Evolutionary conservation across 2,329 filamentous ascomycete genomes (phyloP).

Genomic region (Penicillium griseofulvum): DNA sequence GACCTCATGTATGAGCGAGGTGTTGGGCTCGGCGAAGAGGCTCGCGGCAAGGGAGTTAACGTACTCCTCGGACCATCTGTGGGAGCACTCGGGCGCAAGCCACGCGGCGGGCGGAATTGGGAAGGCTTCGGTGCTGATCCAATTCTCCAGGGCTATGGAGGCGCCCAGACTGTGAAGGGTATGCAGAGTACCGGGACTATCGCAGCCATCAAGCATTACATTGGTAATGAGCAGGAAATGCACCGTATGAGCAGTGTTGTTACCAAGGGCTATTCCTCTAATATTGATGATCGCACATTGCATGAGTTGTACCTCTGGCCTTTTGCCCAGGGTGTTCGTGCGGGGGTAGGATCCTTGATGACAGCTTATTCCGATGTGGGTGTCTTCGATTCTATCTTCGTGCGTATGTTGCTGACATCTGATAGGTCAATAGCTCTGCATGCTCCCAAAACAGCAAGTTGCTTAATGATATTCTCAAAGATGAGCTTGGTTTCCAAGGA

Average conservation of each 20-base stretch:
- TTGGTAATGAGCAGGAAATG: constrained; percentile 51
- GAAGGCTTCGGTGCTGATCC: constrained; percentile 72
- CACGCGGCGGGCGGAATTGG: constrained; percentile 71
- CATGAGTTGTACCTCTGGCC: constrained; percentile 50
- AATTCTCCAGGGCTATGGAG: constrained; percentile 57
- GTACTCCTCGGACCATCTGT: constrained; percentile 69
- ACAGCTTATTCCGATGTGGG: constrained; percentile 44
- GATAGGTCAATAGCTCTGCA: constrained; percentile 63
- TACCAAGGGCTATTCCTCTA: constrained; percentile 45
- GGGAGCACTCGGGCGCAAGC: constrained; percentile 69
- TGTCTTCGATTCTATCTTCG: neutral
- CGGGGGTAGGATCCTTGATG: constrained; percentile 49
- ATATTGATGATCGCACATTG: constrained; percentile 52
- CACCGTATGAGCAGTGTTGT: constrained; percentile 49
- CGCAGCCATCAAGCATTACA: constrained; percentile 57
- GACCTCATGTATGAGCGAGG: constrained; percentile 66
- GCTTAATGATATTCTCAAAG: constrained; percentile 68
- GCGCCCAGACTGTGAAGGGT: constrained; percentile 53
- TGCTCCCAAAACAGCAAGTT: constrained; percentile 67
- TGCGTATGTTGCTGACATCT: neutral
- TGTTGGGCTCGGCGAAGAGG: constrained; percentile 67
- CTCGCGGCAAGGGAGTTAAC: constrained; percentile 70
- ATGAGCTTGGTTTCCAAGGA: constrained; percentile 71
- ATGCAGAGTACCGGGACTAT: constrained; percentile 58
- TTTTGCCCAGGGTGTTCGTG: constrained; percentile 50